A percentile compares a stretch with the other conserved stretches of the same genome.
These are phyloP conservation scores for Pythium biforme DNA, from an alignment of 352 stramenopile genomes.

Conservation along the genomic window DNA sequence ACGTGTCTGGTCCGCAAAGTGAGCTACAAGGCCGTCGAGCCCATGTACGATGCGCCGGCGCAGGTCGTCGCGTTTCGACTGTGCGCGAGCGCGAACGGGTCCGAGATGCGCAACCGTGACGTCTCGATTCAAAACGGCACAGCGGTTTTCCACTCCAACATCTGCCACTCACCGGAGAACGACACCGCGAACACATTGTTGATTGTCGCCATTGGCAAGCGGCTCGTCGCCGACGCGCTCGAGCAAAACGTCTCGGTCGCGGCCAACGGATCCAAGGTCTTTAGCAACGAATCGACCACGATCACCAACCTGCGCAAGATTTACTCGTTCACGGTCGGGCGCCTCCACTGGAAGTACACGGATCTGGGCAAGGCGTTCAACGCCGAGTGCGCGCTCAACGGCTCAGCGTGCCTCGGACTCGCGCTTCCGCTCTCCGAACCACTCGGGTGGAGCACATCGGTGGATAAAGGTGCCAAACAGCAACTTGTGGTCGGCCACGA, in stretches of 20 bases:
- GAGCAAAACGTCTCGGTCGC: too few relatives aligned
- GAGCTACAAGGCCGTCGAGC: too few relatives aligned
- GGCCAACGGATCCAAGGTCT: too few relatives aligned
- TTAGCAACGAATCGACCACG: background rate
- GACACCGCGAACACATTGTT: background rate
- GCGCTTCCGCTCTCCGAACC: too few relatives aligned
- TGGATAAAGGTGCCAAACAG: too few relatives aligned
- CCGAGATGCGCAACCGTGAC: too few relatives aligned
- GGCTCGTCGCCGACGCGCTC: conserved; percentile 7
- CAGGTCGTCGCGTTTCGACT: too few relatives aligned
- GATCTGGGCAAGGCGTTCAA: conserved; percentile 15
- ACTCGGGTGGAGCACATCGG: too few relatives aligned
- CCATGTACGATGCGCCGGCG: too few relatives aligned
- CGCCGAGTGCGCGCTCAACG: conserved; percentile 9
- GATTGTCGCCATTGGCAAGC: conserved; percentile 13
- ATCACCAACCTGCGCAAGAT: conserved; percentile 27
- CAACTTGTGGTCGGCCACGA: background rate
- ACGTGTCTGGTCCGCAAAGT: too few relatives aligned
- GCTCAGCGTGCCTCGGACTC: background rate
- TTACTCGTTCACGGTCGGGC: conserved; percentile 29
- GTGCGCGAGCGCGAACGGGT: too few relatives aligned
- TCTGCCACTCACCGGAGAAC: background rate
- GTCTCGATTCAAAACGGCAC: conserved; percentile 7
- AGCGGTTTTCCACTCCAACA: background rate
- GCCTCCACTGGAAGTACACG: conserved; percentile 17